phyloP scores from a whole-genome alignment of 164 flowering plant genomes.

The Magnolia kwangsiensis region DNA sequence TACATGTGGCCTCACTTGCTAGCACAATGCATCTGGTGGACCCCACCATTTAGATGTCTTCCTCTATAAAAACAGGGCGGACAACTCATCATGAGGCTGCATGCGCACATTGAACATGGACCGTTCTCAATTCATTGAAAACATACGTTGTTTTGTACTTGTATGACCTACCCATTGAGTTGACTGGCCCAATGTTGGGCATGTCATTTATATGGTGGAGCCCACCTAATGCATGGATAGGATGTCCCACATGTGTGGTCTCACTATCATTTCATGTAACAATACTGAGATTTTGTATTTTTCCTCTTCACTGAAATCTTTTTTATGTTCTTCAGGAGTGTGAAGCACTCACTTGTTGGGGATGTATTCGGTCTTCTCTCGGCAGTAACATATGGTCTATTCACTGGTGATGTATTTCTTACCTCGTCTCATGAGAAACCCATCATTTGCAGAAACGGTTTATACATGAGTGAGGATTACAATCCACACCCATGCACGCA shows the following conservation, averaged over 20 bases:
- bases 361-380: constrained; percentile 97
- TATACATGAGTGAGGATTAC: background rate
- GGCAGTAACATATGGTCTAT: constrained; percentile 84
- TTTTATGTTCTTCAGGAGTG: constrained; percentile 34
- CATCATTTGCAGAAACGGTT: background rate
- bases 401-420: constrained; percentile 61
- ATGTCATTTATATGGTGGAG: background rate
- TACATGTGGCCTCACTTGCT: background rate
- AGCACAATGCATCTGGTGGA: background rate
- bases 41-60: background rate
- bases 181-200: background rate
- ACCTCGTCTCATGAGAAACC: background rate
- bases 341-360: constrained; percentile 82
- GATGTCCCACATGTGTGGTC: background rate
- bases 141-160: background rate
- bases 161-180: background rate
- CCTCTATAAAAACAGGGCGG: too few species aligned
- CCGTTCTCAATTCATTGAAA: background rate
- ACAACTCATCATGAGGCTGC: background rate
- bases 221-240: background rate
- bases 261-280: too few species aligned
- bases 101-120: background rate
- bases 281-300: background rate
- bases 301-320: background rate
- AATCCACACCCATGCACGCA: background rate